Percentiles rank a stretch among this genome's conserved stretches.
phyloP scores from a whole-genome alignment of 306 rosid species.

The Sicyos edulis region DNA sequence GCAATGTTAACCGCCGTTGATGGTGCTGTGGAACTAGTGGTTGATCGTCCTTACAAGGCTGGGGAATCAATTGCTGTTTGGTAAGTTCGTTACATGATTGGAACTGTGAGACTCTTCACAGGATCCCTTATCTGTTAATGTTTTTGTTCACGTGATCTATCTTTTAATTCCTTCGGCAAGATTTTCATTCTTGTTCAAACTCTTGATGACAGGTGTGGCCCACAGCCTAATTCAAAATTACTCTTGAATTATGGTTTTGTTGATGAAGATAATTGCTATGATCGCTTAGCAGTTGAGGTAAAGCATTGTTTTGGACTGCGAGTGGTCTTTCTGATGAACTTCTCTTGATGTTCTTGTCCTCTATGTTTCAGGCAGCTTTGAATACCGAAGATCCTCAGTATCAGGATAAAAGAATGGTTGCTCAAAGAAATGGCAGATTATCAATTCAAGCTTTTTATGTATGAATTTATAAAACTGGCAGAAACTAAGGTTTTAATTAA shows the following conservation, averaged over 20 bases:
- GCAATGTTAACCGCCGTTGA: conserved; percentile 85
- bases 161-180: background rate
- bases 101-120: conserved; percentile 16
- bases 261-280: conserved; percentile 70
- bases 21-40: conserved; percentile 69
- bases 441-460: conserved; percentile 75
- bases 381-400: conserved; percentile 92
- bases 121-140: background rate
- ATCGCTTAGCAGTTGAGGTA: conserved; percentile 76
- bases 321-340: conserved; percentile 14
- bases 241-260: conserved; percentile 90
- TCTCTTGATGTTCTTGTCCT: conserved; percentile 21
- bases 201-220: conserved; percentile 78
- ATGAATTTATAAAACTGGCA: conserved; percentile 28
- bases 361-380: conserved; percentile 66
- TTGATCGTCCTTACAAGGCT: conserved; percentile 76
- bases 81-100: conserved; percentile 36
- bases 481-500: conserved; percentile 14
- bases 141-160: background rate
- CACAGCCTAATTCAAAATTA: conserved; percentile 86
- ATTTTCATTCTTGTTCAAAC: conserved; percentile 13
- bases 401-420: conserved; percentile 92
- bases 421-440: conserved; percentile 80
- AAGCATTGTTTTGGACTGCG: conserved; percentile 16
- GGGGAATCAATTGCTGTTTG: conserved; percentile 89